These are phyloP conservation scores for Polygonum aviculare DNA, from an alignment of 148 eudicot genomes.

Conservation along the genomic window DNA sequence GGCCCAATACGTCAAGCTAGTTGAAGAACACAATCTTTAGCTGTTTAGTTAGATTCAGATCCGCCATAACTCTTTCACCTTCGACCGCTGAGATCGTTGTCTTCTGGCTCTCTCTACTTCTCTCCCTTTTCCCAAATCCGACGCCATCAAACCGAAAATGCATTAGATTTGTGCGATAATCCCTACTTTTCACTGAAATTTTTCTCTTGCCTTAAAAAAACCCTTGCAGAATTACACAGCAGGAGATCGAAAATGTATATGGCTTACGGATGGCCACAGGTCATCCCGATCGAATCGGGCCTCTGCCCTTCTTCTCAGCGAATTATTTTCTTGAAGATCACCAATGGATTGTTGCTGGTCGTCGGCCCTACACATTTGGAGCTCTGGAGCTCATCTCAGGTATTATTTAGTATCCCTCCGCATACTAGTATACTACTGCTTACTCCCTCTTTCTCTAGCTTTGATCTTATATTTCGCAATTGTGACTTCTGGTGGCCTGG, in stretches of 20 bases:
- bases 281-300: slow-evolving; percentile 69
- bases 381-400: slow-evolving; percentile 94
- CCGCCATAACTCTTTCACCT: slow-evolving; percentile 20
- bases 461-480: neutral
- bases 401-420: slow-evolving; percentile 5
- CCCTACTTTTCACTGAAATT: slow-evolving; percentile 19
- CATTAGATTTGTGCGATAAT: slow-evolving; percentile 9
- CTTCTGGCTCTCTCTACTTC: slow-evolving; percentile 7
- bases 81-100: slow-evolving; percentile 15
- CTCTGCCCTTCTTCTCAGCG: slow-evolving; percentile 42
- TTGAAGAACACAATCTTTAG: slow-evolving; percentile 4
- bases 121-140: slow-evolving; percentile 9
- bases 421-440: neutral
- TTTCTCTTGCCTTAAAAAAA: neutral
- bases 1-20: neutral
- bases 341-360: slow-evolving; percentile 60
- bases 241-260: slow-evolving; percentile 70
- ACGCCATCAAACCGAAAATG: slow-evolving; percentile 14
- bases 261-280: slow-evolving; percentile 99
- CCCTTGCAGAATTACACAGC: slow-evolving; percentile 5
- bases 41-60: slow-evolving; percentile 37
- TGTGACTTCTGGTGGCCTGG: neutral
- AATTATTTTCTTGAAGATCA: slow-evolving; percentile 55
- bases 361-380: slow-evolving; percentile 80
- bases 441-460: neutral